Evolutionary conservation across 2,329 filamentous ascomycete genomes (phyloP), one percentile per base, ranked within the genome.

Genomic region (Blastomyces gilchristii): DNA sequence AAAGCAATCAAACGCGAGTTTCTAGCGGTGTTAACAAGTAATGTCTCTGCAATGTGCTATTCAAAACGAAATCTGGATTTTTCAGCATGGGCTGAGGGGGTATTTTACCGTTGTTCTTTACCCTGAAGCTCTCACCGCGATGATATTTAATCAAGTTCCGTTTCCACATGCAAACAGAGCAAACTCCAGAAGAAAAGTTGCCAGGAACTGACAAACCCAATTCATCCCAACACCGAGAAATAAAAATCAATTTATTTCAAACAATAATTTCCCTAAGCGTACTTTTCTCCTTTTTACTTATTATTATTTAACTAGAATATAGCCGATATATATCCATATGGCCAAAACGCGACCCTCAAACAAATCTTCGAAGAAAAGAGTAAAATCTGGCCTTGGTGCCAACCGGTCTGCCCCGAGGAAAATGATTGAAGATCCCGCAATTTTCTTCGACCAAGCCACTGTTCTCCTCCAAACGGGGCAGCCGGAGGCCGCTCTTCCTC

Each of bases 381-480:
- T 73, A 71, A 79, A 79, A 69, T 76, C 78, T 63, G 71, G 77
- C 63, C 72, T 76, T 70, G 74, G 73, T 25, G 49, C 12, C 63
- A 75, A 76, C 66, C 69, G 73, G 63, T 63, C 66, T 22, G 71
- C 70, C 60, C 72, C 78, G 75, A 69, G 77, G 73, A 75, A 75
- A 64, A 72, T 79, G 65, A 78, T 79, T 68, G 78, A 81, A 68
- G 78, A 81, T 37, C 80, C 83, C 5, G 78, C 82, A 65, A 75
- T 81, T 63, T 78, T 87, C 47, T 80, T 86, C 66, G 78, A 80
- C 57, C 77, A 84, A 71, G 83, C 85, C 8, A 79, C 81, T 16
- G 74, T 79, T 25, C 76, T 84, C 45, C 76, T 87, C 43, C 82
- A 86, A 67, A 84, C 83, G 41, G 82, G 81, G 54, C 81, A 85